phyloP scores from a whole-genome alignment of 1,284 basidiomycete genomes.

The Lignosus rhinocerotis region DNA sequence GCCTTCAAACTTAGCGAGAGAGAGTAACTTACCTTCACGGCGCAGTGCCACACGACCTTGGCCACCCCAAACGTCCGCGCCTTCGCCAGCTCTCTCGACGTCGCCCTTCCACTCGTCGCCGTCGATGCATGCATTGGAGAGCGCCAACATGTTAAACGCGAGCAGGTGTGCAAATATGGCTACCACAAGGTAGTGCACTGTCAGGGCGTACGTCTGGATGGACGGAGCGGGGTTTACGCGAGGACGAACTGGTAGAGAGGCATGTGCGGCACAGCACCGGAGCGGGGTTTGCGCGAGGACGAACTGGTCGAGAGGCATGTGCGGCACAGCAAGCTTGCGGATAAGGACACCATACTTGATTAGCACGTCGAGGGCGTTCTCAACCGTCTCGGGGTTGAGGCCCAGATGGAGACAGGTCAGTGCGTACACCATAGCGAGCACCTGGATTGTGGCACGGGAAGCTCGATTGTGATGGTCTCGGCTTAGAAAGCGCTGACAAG shows the following conservation, averaged over 20 bases:
- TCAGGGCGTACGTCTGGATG: slow-evolving; percentile 39
- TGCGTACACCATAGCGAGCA: slow-evolving; percentile 35
- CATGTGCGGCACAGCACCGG: slow-evolving; percentile 17
- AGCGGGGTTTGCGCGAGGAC: too few species aligned
- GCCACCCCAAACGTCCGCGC: slow-evolving; percentile 36
- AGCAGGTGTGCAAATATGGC: slow-evolving; percentile 36
- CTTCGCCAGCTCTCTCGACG: slow-evolving; percentile 28
- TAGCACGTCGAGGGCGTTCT: slow-evolving; percentile 27
- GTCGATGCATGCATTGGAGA: slow-evolving; percentile 34
- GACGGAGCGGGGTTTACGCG: slow-evolving; percentile 28
- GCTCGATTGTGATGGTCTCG: slow-evolving; percentile 27
- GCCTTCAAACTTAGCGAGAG: too few species aligned
- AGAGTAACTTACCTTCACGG: too few species aligned
- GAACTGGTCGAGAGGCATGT: too few species aligned
- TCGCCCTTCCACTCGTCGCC: slow-evolving; percentile 25
- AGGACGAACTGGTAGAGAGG: slow-evolving; percentile 32
- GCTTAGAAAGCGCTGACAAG: slow-evolving; percentile 23
- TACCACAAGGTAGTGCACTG: slow-evolving; percentile 35
- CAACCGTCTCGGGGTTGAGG: slow-evolving; percentile 25
- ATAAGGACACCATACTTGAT: slow-evolving; percentile 31
- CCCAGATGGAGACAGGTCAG: slow-evolving; percentile 29
- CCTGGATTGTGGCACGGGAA: slow-evolving; percentile 27
- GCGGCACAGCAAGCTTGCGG: slow-evolving; percentile 4
- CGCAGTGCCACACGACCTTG: slow-evolving; percentile 35
- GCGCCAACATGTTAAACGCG: slow-evolving; percentile 26